phyloP scores from a whole-genome alignment of 345 rosid species.

The Gossypium arboreum region DNA sequence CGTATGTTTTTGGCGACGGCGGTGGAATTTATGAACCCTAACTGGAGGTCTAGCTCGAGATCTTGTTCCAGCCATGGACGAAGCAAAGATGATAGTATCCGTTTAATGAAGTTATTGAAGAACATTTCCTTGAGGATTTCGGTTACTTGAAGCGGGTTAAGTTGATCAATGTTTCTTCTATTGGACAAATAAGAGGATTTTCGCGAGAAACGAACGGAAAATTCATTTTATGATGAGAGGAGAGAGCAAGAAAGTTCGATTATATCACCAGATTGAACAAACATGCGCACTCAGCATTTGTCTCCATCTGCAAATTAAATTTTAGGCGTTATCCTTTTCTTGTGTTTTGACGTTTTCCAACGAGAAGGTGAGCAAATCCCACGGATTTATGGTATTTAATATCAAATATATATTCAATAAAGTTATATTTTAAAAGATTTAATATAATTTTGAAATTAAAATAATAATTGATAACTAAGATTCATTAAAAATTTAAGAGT shows the following conservation, averaged over 20 bases:
- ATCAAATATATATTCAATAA: no score
- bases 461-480: no score
- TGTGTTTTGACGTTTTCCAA: background rate
- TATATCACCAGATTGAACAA: background rate
- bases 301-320: background rate
- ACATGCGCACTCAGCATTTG: background rate
- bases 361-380: no score
- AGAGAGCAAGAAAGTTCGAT: conserved; percentile 7
- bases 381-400: no score
- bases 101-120: conserved; percentile 37
- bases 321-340: background rate
- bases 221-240: background rate
- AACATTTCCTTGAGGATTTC: conserved; percentile 27
- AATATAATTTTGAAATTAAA: no score
- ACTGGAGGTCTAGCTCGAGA: conserved; percentile 56
- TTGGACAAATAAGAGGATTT: background rate
- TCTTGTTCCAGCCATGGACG: conserved; percentile 62
- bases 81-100: conserved; percentile 54
- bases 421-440: no score
- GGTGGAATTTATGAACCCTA: conserved; percentile 55
- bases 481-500: no score
- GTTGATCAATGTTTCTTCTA: background rate
- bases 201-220: conserved; percentile 9
- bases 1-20: conserved; percentile 43
- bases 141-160: background rate